Evolutionary conservation across 768 basidiomycete species (phyloP).

Genomic region (Termitomyces sp.): DNA sequence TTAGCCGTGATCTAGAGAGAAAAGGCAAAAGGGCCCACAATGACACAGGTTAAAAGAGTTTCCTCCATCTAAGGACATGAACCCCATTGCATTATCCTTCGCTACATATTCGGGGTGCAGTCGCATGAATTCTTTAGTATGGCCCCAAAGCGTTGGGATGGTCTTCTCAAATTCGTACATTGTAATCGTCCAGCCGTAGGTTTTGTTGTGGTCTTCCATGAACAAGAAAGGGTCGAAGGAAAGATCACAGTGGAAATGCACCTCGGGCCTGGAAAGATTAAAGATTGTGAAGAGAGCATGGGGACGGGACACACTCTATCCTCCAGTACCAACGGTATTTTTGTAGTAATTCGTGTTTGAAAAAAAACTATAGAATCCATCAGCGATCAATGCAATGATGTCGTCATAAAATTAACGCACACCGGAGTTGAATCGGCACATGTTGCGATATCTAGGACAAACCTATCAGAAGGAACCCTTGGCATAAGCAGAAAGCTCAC

Average conservation of each 20-base stretch:
- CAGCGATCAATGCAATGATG: background rate
- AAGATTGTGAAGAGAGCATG: slow-evolving; percentile 17
- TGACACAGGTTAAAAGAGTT: slow-evolving; percentile 55
- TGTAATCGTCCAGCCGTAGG: slow-evolving; percentile 74
- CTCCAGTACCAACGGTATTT: slow-evolving; percentile 77
- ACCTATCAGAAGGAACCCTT: slow-evolving; percentile 14
- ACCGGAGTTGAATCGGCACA: slow-evolving; percentile 74
- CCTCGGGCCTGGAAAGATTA: slow-evolving; percentile 47
- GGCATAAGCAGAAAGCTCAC: slow-evolving; percentile 12
- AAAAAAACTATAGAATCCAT: slow-evolving; percentile 52
- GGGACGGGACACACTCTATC: slow-evolving; percentile 27
- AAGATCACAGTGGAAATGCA: slow-evolving; percentile 73
- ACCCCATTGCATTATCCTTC: slow-evolving; percentile 55
- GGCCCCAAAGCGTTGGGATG: slow-evolving; percentile 72
- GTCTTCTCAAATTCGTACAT: slow-evolving; percentile 75
- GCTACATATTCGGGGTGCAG: slow-evolving; percentile 50
- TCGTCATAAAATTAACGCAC: slow-evolving; percentile 26
- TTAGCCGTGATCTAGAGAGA: slow-evolving; percentile 17
- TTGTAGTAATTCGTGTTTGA: slow-evolving; percentile 59
- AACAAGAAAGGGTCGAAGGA: slow-evolving; percentile 63
- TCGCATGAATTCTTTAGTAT: slow-evolving; percentile 61
- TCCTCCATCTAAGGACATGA: slow-evolving; percentile 53
- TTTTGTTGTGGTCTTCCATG: slow-evolving; percentile 68
- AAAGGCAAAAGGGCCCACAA: slow-evolving; percentile 42
- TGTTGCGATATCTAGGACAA: slow-evolving; percentile 55